These are phyloP conservation scores for Termitomyces sp. DNA, from an alignment of 768 basidiomycete genomes.

Conservation along the genomic window DNA sequence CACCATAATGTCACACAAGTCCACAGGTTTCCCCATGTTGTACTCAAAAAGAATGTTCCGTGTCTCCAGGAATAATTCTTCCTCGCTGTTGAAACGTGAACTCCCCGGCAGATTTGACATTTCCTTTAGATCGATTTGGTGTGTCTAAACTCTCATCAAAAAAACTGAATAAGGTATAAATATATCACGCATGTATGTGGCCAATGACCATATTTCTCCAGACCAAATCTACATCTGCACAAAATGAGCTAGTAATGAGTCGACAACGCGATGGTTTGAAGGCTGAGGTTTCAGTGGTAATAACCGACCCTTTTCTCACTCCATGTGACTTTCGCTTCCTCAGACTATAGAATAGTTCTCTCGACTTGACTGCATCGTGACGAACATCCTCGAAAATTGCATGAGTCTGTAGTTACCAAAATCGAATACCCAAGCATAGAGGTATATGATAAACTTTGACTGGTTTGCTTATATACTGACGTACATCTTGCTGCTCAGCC, in stretches of 20 bases:
- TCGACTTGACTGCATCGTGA: neutral
- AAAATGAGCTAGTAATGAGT: neutral
- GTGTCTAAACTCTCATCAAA: neutral
- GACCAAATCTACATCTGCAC: neutral
- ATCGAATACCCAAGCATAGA: neutral
- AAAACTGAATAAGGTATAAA: neutral
- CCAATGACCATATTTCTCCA: neutral
- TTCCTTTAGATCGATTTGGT: slow-evolving; percentile 6
- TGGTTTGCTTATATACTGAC: neutral
- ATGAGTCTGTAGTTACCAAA: neutral
- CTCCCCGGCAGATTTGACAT: slow-evolving; percentile 22
- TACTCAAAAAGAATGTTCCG: neutral
- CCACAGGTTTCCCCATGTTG: neutral
- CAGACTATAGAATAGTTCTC: neutral
- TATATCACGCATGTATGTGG: neutral
- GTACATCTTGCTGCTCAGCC: neutral
- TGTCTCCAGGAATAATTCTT: slow-evolving; percentile 14
- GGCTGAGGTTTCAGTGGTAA: neutral
- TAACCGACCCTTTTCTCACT: neutral
- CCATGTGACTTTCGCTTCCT: neutral
- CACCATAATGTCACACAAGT: neutral
- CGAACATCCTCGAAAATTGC: neutral
- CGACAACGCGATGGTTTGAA: neutral
- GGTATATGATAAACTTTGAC: neutral
- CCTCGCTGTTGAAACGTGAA: slow-evolving; percentile 20